These are phyloP conservation scores for Zygoascus biomembranicola DNA, from an alignment of 805 yeast genomes.

Conservation along the genomic window DNA sequence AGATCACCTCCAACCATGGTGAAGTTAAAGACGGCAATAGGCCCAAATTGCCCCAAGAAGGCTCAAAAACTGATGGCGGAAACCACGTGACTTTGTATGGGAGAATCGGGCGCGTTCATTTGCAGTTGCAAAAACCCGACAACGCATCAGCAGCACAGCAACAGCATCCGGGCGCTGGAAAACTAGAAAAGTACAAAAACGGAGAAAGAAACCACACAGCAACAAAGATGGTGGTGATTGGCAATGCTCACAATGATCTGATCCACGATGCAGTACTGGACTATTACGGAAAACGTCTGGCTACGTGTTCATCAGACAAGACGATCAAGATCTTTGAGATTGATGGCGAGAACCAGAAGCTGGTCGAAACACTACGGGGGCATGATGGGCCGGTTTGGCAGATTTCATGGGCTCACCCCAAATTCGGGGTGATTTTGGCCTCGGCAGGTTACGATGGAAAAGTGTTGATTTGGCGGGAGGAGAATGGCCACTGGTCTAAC, in stretches of 20 bases:
- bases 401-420: constrained; percentile 98
- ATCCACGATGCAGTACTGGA: constrained; percentile 92
- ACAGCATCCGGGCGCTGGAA: not conserved
- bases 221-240: constrained; percentile 57
- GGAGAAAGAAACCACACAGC: not conserved
- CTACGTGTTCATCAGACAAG: constrained; percentile 93
- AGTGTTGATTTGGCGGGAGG: constrained; percentile 92
- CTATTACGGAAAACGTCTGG: constrained; percentile 91
- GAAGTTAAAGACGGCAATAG: not conserved
- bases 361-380: constrained; percentile 78
- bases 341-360: constrained; percentile 72
- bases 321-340: constrained; percentile 92
- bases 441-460: constrained; percentile 94
- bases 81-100: too few relatives aligned
- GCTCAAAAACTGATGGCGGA: not conserved
- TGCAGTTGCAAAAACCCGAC: too few relatives aligned
- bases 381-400: constrained; percentile 99
- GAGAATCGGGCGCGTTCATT: too few relatives aligned
- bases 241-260: constrained; percentile 84
- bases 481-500: constrained; percentile 76
- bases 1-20: constrained; percentile 25
- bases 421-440: constrained; percentile 90
- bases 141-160: not conserved
- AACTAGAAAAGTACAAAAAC: not conserved
- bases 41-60: not conserved